Evolutionary conservation across 306 rosid genomes (phyloP), one percentile per base, ranked within the genome.

Genomic region (Acmispon strigosus): DNA sequence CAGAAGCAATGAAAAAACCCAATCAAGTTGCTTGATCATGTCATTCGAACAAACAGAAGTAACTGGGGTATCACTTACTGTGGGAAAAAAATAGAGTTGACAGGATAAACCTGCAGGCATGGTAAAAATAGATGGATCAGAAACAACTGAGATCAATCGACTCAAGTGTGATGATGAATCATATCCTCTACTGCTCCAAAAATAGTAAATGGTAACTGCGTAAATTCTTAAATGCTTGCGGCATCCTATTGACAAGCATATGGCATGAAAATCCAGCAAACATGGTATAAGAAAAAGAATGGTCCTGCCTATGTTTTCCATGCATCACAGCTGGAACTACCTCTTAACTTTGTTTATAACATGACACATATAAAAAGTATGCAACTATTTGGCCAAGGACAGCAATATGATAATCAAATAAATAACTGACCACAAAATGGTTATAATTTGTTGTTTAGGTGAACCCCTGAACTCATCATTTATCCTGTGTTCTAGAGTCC

Each of bases 391-490:
- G 13, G 52, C 64, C 43, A 72, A 42, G 60, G 42, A 56, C n/a
- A 42, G 6, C 18, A 69, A 56, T 18, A 53, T 66, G 34, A 66
- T 22, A 15, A 62, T 44, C 13, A 52, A 45, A 43, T 51, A 56
- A 73, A 82, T 75, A 86, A 84, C 97, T 83, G 71, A 95, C 99
- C 99, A 95, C 70, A 95, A 59, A 81, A 95, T 82, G 74, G 99
- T 95, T 61, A 91, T 82, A 36, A 89, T 22, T 84, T 91, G 99
- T 69, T 72, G 77, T 76, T 64, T 84, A 10, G 97, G 99, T 39
- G 97, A 78, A 71, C 99, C 99, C 74, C 97, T 85, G 86, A 95
- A 95, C 70, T 95, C 99, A 52, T 87, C 96, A 54, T 95, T 95
- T 29, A 85, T 84, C 63, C 96, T 83, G 82, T 95, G 97, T 86